Evolutionary conservation across 148 eudicot species (phyloP), one percentile per base, ranked within the genome.

Genomic region (Mesembryanthemum crystallinum): DNA sequence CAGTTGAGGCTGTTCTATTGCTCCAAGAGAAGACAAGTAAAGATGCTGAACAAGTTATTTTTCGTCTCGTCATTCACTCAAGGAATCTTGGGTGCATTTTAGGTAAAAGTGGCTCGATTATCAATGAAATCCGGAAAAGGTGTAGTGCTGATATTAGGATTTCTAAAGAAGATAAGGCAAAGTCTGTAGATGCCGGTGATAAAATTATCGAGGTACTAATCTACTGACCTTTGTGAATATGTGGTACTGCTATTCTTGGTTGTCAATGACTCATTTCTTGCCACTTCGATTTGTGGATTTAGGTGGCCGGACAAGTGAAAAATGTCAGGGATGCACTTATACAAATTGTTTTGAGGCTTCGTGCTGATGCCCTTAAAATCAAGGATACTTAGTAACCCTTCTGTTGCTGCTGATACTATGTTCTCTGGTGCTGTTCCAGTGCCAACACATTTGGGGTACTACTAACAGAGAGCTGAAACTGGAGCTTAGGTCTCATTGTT

Each of bases 1-100:
- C 97, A 30, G 90, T 94, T 64, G 97, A 94, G 86, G 97, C 98
- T 59, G 91, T 94, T 80, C 84, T 94, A 3, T 83, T 94, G 81
- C 95, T 94, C 60, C 97, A 94, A 86, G 94, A 85, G 73, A 90
- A 92, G 85, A 94, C 92, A 84, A 94, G 90, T 77, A 92, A 92
- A 68, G 97, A 87, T 84, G 94, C 83, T 71, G 91, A 94, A 33
- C 77, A 64, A 62, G 88, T 86, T 27, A 81, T 81, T 33, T 81
- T 92, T 42, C 80, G 89, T 45, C 86, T 95, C 30, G 92, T 92
- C 54, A 83, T 95, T 68, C 87, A 96, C n/a, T 85, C 91, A 30
- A 92, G 84, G 83, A 88, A 86, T 73, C 92, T 95, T 78, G 97
- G 99, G 17, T 90, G 96, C 78, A 82, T 95, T 39, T 90, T 95